Evolutionary conservation across 1,284 basidiomycete species (phyloP).

Genomic region (Takashimella koratensis): DNA sequence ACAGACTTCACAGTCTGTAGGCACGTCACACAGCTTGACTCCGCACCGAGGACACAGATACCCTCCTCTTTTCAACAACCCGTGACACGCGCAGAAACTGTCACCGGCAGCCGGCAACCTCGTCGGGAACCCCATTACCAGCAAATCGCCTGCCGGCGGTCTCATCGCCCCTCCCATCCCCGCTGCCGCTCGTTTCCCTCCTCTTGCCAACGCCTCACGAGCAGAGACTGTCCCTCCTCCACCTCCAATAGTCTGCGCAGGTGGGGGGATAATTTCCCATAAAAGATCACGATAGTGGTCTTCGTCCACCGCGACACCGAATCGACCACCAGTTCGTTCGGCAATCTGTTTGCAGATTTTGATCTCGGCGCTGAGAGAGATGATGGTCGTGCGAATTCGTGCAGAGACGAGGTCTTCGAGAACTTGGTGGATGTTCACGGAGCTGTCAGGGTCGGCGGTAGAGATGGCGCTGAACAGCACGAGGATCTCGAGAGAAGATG

Average conservation of each 20-base stretch:
- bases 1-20: conserved; percentile 96
- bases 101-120: conserved; percentile 78
- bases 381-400: conserved; percentile 85
- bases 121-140: conserved; percentile 99
- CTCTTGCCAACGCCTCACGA: conserved; percentile 55
- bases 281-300: conserved; percentile 92
- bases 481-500: conserved; percentile 91
- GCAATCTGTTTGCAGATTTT: conserved; percentile 91
- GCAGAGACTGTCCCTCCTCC: conserved; percentile 25
- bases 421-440: conserved; percentile 73
- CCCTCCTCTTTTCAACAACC: conserved; percentile 79
- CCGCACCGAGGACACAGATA: conserved; percentile 93
- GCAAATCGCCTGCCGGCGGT: conserved; percentile 74
- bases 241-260: conserved; percentile 62
- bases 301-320: conserved; percentile 94
- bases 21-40: conserved; percentile 92
- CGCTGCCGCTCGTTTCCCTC: conserved; percentile 18
- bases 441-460: conserved; percentile 90
- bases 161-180: conserved; percentile 29
- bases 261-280: conserved; percentile 93
- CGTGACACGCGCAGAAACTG: conserved; percentile 89
- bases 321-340: conserved; percentile 82
- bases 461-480: conserved; percentile 92
- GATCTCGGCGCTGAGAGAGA: conserved; percentile 92
- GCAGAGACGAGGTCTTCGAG: conserved; percentile 73